Conservation (phyloP, 768 basidiomycete species). For the Pseudohyphozyma bogoriensis region DNA sequence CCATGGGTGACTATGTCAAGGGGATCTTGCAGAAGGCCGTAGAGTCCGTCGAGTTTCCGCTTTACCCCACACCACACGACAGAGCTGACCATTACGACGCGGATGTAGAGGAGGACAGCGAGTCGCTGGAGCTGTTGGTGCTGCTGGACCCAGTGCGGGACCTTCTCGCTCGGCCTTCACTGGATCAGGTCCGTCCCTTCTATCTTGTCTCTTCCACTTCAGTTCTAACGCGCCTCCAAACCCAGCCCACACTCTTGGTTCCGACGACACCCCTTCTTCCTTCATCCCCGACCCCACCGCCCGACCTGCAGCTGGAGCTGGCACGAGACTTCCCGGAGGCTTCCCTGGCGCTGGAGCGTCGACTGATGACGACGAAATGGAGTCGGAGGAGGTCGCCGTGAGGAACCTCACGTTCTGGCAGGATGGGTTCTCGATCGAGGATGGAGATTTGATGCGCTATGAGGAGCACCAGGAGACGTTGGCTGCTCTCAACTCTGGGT, state of each 20-base stretch:
- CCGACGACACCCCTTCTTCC: slow-evolving; percentile 72
- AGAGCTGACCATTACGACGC: neutral
- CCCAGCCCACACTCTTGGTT: slow-evolving; percentile 72
- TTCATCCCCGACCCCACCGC: slow-evolving; percentile 61
- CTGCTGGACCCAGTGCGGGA: slow-evolving; percentile 2
- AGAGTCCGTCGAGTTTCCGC: slow-evolving; percentile 47
- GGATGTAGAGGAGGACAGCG: slow-evolving; percentile 8
- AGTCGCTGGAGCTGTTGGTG: slow-evolving; percentile 2
- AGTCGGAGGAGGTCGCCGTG: slow-evolving; percentile 51
- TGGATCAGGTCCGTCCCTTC: slow-evolving; percentile 12
- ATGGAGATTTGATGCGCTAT: slow-evolving; percentile 73
- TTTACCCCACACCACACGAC: neutral
- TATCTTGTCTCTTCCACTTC: slow-evolving; percentile 41
- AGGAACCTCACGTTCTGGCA: slow-evolving; percentile 84
- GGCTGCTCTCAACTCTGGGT: slow-evolving; percentile 71
- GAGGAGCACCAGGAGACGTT: slow-evolving; percentile 65
- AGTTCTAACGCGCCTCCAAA: slow-evolving; percentile 50
- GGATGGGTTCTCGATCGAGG: slow-evolving; percentile 84
- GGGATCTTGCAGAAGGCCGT: slow-evolving; percentile 71
- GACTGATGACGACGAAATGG: slow-evolving; percentile 35
- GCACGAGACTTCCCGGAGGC: slow-evolving; percentile 13
- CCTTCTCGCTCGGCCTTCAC: slow-evolving; percentile 2
- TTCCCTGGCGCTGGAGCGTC: slow-evolving; percentile 16
- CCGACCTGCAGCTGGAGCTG: slow-evolving; percentile 1
- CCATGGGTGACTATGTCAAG: slow-evolving; percentile 37